These are phyloP conservation scores for Hypomyces perniciosus DNA, from an alignment of 2,329 filamentous ascomycete genomes.

Conservation along the genomic window DNA sequence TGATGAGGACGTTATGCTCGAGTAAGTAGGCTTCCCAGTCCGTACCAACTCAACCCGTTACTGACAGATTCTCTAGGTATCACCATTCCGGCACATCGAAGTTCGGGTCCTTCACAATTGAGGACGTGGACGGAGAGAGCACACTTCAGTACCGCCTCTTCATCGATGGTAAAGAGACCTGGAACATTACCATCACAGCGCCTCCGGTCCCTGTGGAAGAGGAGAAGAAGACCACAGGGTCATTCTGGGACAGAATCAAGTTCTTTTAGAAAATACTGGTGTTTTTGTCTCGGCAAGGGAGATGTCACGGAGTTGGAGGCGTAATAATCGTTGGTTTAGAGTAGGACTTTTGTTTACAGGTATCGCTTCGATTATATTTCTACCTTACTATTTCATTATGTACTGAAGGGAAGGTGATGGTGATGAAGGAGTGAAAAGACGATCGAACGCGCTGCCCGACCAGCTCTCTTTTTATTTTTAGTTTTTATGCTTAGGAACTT, in stretches of 20 bases:
- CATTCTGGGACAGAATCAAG: constrained; percentile 40
- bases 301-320: neutral
- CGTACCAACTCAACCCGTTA: neutral
- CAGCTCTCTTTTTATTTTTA: neutral
- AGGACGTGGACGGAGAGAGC: constrained; percentile 58
- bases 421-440: neutral
- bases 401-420: neutral
- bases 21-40: constrained; percentile 49
- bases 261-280: neutral
- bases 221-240: constrained; percentile 26
- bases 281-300: neutral
- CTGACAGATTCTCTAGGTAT: constrained; percentile 45
- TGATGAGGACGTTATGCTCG: constrained; percentile 73
- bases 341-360: neutral
- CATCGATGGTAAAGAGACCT: constrained; percentile 72
- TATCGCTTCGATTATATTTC: neutral
- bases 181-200: constrained; percentile 57
- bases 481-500: neutral
- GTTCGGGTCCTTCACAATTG: constrained; percentile 69
- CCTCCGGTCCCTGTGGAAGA: constrained; percentile 24
- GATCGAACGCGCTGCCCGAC: neutral
- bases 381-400: neutral
- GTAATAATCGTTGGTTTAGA: neutral
- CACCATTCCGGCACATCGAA: constrained; percentile 83
- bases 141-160: constrained; percentile 75